Base-by-base conservation (phyloP, 2,329 filamentous ascomycete genomes). In the Colletotrichum phormii region DNA sequence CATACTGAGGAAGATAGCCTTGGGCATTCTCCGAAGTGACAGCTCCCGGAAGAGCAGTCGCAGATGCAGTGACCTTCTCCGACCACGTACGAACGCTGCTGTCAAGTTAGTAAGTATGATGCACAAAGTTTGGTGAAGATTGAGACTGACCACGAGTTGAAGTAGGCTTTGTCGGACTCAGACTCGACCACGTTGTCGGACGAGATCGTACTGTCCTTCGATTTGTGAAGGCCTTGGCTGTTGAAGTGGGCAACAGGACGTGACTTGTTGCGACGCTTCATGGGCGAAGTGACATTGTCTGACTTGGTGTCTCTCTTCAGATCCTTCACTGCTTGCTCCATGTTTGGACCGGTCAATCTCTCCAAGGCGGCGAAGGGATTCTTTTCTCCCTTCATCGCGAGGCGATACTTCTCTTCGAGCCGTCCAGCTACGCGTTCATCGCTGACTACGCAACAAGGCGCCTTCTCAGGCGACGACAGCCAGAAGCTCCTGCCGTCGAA, bases 401-500 rank as follows among this genome's bases (percentile, higher is more conserved):
- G 69, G 51, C 67, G 67, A 53, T 62, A 73, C 29, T 73, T 61
- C 29, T 66, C 24, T 9, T 71, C 71, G 22, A 62, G 67, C 24
- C 62, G 63, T 6, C 67, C 71, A 5, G 62, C 71, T 13, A 67
- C 61, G 33, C 62, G 22, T 5, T 60, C 53, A 22, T 29, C 31
- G 59, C 24, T 54, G 60, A 67, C 49, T 51, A 63, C 59, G 58
- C 58, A 22, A 46, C 54, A 60, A 58, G 74, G 35, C 72, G 80
- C 76, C 77, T 88, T 89, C 63, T 74, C 78, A 1, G 89, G 88
- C 0, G 89, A 91, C 3, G 88, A 82, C 35, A 87, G 88, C 74
- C 91, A 92, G 75, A 92, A 92, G 77, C 91, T 86, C 78, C 90
- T 91, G 29, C 90, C 90, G 75, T 92, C 90, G 76, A 90, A 92